Evolutionary conservation across 129 eudicot species (phyloP), one percentile per base, ranked within the genome.

Genomic region (Silybum marianum): DNA sequence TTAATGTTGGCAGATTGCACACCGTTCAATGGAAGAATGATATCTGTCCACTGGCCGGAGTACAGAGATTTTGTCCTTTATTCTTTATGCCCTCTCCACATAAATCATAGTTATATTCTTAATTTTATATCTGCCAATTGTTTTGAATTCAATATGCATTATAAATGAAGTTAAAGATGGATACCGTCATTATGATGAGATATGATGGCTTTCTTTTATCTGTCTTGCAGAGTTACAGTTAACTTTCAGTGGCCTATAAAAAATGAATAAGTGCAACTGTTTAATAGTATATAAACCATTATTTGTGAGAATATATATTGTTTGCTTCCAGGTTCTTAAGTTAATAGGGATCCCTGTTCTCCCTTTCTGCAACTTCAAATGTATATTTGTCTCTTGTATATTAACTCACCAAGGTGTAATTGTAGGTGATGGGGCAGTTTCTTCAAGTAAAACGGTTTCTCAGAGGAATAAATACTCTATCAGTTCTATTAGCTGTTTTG

Each of bases 401-500:
- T 78, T 63, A 26, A 38, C 78, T 48, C 34, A 79, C 78, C 28
- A 48, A 81, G 78, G 83, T 86, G 87, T 83, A 84, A 80, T 88
- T 40, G 71, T 83, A 84, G 95, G 84, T 21, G 88, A 89, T 78
- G 93, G 78, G 77, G 73, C 79, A 32, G 12, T 74, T 68, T 77
- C 92, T 70, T 79, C 90, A 21, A 81, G 82, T 79, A 91, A 88
- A 89, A 74, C 25, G 78, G 66, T 87, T 34, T 71, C 83, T 26
- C 81, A 32, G 80, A 86, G 73, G 83, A 90, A 89, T 38, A 88
- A 28, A 51, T 71, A 86, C 82, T 88, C 87, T 48, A 71, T 79
- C n/a, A 77, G 88, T 42, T 81, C 90, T 58, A 60, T 89, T 60
- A 91, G 76, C 36, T 88, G 78, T 79, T 91, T 87, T 76, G 99